Percentiles rank a stretch among this genome's conserved stretches.
Evolutionary conservation across 352 stramenopile genomes (phyloP).

Genomic region (Phytopythium litorale): DNA sequence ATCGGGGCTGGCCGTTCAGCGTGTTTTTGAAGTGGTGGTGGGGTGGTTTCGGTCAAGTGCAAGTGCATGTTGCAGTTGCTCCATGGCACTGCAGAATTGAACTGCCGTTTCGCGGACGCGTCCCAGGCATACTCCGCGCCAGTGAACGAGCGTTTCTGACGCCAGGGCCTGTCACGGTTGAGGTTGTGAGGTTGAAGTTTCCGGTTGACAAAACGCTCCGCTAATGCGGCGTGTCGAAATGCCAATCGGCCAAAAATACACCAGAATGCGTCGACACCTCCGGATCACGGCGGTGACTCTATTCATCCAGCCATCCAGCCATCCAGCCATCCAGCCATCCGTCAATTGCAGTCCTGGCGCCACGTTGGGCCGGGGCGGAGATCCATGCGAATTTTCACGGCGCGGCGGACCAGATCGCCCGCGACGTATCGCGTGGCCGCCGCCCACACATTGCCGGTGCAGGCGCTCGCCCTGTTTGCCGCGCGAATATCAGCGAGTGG

Average conservation of each 20-base stretch:
- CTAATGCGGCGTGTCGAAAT: not conserved
- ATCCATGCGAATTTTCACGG: no score
- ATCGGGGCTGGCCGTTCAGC: not conserved
- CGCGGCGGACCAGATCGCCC: no score
- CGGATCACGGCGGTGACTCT: no score
- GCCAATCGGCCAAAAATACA: not conserved
- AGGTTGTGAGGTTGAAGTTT: constrained; percentile 10
- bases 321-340: no score
- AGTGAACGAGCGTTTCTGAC: constrained; percentile 3
- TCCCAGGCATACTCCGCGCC: not conserved
- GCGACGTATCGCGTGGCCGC: no score
- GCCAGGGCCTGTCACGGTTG: constrained; percentile 5
- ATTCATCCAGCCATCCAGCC: no score
- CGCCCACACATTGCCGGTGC: no score
- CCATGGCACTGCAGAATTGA: not conserved
- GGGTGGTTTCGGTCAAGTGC: not conserved
- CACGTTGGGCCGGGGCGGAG: no score
- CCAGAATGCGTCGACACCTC: not conserved
- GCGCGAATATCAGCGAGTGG: no score
- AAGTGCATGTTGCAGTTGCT: constrained; percentile 4
- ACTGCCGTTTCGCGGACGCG: not conserved
- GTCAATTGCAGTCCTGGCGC: no score
- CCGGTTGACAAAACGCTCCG: not conserved
- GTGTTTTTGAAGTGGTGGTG: no score
- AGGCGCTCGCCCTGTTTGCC: no score